Base-by-base conservation (phyloP, 306 rosid species). In the Pueraria montana region DNA sequence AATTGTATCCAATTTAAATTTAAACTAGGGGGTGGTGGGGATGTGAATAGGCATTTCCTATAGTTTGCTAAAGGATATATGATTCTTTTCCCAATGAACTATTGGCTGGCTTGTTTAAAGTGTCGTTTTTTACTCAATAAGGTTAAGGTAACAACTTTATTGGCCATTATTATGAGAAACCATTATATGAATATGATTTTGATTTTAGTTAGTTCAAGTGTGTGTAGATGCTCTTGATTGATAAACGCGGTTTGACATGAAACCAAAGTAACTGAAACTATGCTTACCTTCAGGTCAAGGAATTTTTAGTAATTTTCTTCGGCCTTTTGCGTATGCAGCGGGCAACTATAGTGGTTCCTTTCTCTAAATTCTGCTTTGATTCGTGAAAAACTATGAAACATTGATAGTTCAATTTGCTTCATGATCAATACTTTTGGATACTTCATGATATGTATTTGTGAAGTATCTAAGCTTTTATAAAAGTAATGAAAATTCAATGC, bases 31-130 rank as follows among this genome's bases (percentile, higher is more conserved):
- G 36, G 11, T 63, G 34, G 45, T 64, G 43, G 3, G 20, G 45
- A 64, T 30, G 70, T 16, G 70, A 65, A 65, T 65, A 65, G 49
- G 48, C 48, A 64, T 16, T 64, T 64, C 45, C 17, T 17, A 6
- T 64, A 16, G 40, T 27, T 26, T 59, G 42, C 11, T 27, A 30
- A n/a, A 63, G 4, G 18, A 30, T 63, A 59, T 24, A 0, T 5
- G 69, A 63, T 63, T 30, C 38, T 26, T 61, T 59, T 59, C 36
- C 65, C 34, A 1, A 59, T 12, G 8, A 63, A 63, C 42, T 63
- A 63, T 63, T 30, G 8, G 42, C 69, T 26, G 12, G 40, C n/a
- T 63, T 63, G 38, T 34, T 63, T 40, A 26, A 63, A 63, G 8
- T 27, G 69, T 24, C 27, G 30, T 1, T 59, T 59, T 24, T 11